Evolutionary conservation across 2,329 filamentous ascomycete species (phyloP).

Genomic region (Aureobasidium sp.): DNA sequence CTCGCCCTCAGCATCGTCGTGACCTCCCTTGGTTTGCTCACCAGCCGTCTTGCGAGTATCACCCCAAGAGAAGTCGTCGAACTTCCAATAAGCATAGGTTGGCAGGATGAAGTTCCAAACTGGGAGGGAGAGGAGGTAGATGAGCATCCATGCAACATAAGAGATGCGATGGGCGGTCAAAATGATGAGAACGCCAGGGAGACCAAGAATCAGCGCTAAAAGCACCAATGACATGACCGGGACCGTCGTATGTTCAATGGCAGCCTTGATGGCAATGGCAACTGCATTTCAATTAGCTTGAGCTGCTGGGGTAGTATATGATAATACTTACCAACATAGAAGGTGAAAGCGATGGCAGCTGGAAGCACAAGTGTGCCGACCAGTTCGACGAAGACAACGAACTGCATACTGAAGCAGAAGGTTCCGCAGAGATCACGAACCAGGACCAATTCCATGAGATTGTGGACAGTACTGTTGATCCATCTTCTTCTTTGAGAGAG

Average conservation of each 20-base stretch:
- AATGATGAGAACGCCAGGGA: constrained; percentile 85
- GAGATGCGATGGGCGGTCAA: constrained; percentile 87
- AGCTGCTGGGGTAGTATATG: constrained; percentile 18
- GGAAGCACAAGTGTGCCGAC: constrained; percentile 91
- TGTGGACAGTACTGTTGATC: constrained; percentile 99
- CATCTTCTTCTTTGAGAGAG: constrained; percentile 92
- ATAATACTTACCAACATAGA: constrained; percentile 75
- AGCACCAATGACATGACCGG: constrained; percentile 89
- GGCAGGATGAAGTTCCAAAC: constrained; percentile 98
- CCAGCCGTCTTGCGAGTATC: constrained; percentile 94
- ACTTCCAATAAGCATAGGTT: constrained; percentile 96
- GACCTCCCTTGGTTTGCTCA: constrained; percentile 72
- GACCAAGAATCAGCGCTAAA: constrained; percentile 81
- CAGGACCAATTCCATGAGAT: constrained; percentile 92
- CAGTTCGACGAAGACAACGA: constrained; percentile 91
- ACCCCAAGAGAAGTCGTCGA: constrained; percentile 99
- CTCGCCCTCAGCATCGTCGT: constrained; percentile 74
- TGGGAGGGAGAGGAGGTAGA: constrained; percentile 87
- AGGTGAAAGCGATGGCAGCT: constrained; percentile 91
- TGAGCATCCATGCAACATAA: constrained; percentile 94
- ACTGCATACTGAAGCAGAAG: constrained; percentile 99
- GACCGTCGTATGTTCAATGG: constrained; percentile 49
- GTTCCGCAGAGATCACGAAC: constrained; percentile 95
- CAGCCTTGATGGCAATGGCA: constrained; percentile 70
- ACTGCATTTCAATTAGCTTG: constrained; percentile 46